phyloP scores from a whole-genome alignment of 129 eudicot species.

The Solidago caesia region DNA sequence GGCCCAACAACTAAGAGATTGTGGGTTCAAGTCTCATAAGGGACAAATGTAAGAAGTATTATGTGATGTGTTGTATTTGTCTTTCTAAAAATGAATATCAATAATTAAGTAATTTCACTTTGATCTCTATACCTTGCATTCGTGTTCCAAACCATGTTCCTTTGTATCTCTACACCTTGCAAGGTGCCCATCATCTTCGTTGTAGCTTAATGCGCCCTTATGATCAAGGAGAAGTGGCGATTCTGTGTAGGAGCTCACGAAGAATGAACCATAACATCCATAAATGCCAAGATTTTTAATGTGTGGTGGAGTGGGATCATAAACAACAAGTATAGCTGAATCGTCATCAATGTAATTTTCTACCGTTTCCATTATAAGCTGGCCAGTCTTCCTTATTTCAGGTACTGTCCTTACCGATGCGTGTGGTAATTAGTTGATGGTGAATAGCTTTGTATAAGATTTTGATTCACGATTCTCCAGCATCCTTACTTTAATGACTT shows the following conservation, averaged over 20 bases:
- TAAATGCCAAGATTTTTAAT: background rate
- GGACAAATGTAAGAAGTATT: too few relatives aligned
- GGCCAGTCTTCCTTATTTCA: background rate
- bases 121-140: too few relatives aligned
- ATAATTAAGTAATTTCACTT: too few relatives aligned
- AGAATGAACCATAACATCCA: background rate
- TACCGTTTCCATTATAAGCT: background rate
- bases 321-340: background rate
- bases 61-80: too few relatives aligned
- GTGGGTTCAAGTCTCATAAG: too few relatives aligned
- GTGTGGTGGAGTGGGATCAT: background rate
- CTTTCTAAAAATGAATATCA: too few relatives aligned
- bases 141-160: too few relatives aligned
- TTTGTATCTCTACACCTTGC: background rate
- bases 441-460: background rate
- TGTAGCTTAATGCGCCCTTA: background rate
- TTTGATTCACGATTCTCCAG: too few relatives aligned
- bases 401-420: background rate
- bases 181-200: background rate
- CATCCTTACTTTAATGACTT: too few relatives aligned
- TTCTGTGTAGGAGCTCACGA: background rate
- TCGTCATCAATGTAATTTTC: background rate
- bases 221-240: background rate
- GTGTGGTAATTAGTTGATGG: background rate
- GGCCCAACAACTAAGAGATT: too few relatives aligned